Evolutionary conservation across 306 rosid species (phyloP).

Genomic region (Trichosanthes truncata): DNA sequence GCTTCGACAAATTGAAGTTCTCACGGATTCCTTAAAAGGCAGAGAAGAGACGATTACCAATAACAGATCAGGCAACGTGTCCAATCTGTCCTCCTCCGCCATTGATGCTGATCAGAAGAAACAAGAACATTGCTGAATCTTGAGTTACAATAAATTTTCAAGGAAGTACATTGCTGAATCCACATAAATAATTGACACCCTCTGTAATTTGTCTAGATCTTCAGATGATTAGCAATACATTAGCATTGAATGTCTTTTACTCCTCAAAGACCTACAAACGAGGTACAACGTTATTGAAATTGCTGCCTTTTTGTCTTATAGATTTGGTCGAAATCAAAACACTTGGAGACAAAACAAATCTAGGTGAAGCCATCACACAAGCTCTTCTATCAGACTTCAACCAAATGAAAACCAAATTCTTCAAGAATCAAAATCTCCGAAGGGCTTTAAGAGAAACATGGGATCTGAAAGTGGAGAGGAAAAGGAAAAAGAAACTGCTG

Average conservation of each 20-base stretch:
- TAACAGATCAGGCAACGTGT: slow-evolving; percentile 9
- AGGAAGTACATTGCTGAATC: slow-evolving; percentile 39
- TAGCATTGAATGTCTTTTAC: slow-evolving; percentile 65
- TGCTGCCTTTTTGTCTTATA: slow-evolving; percentile 27
- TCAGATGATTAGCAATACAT: slow-evolving; percentile 85
- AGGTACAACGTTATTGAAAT: slow-evolving; percentile 42
- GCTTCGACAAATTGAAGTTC: slow-evolving; percentile 16
- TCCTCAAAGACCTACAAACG: slow-evolving; percentile 52
- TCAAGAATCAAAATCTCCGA: slow-evolving; percentile 28
- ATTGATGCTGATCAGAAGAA: background rate
- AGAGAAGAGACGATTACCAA: slow-evolving; percentile 10
- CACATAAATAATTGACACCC: slow-evolving; percentile 25
- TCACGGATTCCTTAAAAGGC: slow-evolving; percentile 18
- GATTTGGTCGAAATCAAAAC: slow-evolving; percentile 47
- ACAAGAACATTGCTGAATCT: too few relatives aligned
- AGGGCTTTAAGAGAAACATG: slow-evolving; percentile 34
- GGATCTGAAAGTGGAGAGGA: slow-evolving; percentile 59
- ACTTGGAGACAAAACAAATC: slow-evolving; percentile 14
- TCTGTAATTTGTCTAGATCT: slow-evolving; percentile 63
- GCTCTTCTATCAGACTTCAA: slow-evolving; percentile 46
- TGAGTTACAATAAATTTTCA: slow-evolving; percentile 49
- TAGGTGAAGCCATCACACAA: slow-evolving; percentile 48
- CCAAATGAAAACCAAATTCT: slow-evolving; percentile 36
- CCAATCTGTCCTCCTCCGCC: background rate
- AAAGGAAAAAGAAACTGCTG: slow-evolving; percentile 41